Percentiles rank a stretch among this genome's conserved stretches.
phyloP scores from a whole-genome alignment of 768 basidiomycete species.

The Arthromyces matolae region DNA sequence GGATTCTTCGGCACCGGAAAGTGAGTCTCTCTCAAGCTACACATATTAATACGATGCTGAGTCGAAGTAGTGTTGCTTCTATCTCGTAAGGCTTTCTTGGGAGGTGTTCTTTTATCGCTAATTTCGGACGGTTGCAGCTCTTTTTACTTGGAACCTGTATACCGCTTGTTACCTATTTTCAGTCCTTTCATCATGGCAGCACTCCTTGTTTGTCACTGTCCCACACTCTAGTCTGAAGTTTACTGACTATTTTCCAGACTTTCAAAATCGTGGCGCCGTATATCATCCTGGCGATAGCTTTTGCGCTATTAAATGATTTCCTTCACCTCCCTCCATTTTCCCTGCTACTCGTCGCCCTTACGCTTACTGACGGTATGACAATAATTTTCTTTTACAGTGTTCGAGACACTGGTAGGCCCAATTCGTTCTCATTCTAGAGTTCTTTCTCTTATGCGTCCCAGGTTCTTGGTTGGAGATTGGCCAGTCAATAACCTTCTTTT shows the following conservation, averaged over 20 bases:
- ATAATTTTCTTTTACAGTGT: constrained; percentile 82
- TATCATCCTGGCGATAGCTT: constrained; percentile 65
- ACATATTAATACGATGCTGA: background rate
- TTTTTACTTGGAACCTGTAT: constrained; percentile 86
- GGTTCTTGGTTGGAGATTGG: constrained; percentile 91
- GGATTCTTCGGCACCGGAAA: constrained; percentile 86
- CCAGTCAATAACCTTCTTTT: constrained; percentile 85
- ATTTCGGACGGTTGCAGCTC: constrained; percentile 38
- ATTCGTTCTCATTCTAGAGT: background rate
- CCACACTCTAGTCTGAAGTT: background rate
- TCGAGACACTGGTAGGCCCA: constrained; percentile 60
- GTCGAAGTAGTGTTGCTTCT: constrained; percentile 59
- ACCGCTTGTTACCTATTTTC: constrained; percentile 82
- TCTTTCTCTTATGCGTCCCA: constrained; percentile 18
- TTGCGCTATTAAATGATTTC: constrained; percentile 64
- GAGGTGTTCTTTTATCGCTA: background rate
- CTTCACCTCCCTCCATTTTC: constrained; percentile 76
- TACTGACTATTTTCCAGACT: constrained; percentile 38
- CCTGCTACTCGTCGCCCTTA: constrained; percentile 71
- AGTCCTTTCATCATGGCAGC: constrained; percentile 80
- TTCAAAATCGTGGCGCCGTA: constrained; percentile 85
- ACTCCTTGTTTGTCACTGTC: constrained; percentile 49
- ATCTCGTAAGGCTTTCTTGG: constrained; percentile 55
- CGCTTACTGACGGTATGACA: constrained; percentile 81
- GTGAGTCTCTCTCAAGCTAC: constrained; percentile 39